phyloP scores from a whole-genome alignment of 805 yeast genomes.

The Brettanomyces naardenensis region DNA sequence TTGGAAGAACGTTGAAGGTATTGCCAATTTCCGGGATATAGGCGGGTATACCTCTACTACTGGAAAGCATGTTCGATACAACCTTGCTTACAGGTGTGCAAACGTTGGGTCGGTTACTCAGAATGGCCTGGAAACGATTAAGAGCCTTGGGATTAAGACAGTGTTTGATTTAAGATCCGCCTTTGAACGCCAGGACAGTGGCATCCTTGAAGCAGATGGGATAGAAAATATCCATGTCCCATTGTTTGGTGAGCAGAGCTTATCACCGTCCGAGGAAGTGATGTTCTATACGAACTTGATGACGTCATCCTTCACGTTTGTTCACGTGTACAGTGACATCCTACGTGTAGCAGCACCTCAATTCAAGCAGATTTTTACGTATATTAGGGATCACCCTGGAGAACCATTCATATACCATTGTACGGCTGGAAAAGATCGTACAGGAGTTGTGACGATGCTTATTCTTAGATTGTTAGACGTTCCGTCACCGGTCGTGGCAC shows the following conservation, averaged over 20 bases:
- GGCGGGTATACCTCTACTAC: conserved; percentile 58
- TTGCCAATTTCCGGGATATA: conserved; percentile 66
- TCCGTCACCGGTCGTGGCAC: conserved; percentile 53
- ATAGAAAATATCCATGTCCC: conserved; percentile 47
- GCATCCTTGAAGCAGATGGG: conserved; percentile 38
- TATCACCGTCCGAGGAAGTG: conserved; percentile 61
- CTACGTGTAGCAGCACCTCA: conserved; percentile 40
- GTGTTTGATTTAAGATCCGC: conserved; percentile 64
- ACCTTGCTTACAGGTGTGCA: conserved; percentile 57
- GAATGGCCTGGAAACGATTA: conserved; percentile 36
- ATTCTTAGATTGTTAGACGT: conserved; percentile 58
- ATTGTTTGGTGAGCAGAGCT: conserved; percentile 42
- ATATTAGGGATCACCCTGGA: conserved; percentile 46
- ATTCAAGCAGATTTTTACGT: conserved; percentile 43
- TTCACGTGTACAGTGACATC: conserved; percentile 53
- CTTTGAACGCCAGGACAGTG: conserved; percentile 42
- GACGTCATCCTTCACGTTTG: conserved; percentile 55
- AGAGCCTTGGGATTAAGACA: conserved; percentile 38
- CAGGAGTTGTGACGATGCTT: conserved; percentile 69
- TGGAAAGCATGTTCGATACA: conserved; percentile 39
- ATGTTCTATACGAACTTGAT: conserved; percentile 44
- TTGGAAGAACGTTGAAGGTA: conserved; percentile 60
- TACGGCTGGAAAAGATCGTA: conserved; percentile 82
- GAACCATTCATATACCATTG: conserved; percentile 61
- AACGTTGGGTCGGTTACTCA: conserved; percentile 44